Conservation (phyloP, 2,329 filamentous ascomycete species). For the Diatrype stigma region DNA sequence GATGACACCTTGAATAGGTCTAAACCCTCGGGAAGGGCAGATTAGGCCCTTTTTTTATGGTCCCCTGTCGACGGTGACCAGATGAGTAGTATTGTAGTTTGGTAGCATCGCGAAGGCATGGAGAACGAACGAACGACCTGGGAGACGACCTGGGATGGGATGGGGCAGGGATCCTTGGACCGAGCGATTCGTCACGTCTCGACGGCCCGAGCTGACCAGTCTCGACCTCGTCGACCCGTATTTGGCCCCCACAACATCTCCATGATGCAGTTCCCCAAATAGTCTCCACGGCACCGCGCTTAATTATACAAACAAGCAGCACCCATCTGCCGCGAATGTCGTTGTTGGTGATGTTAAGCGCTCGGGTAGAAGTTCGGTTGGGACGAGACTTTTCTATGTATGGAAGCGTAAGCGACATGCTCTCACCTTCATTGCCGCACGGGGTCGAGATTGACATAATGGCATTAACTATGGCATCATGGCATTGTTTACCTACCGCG, state of each 20-base stretch:
- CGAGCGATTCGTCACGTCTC: slow-evolving; percentile 10
- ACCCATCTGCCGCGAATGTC: slow-evolving; percentile 5
- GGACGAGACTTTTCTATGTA: slow-evolving; percentile 9
- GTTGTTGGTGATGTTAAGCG: slow-evolving; percentile 5
- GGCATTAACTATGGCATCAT: slow-evolving; percentile 3
- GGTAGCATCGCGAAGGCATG: too few species aligned
- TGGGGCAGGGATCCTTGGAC: slow-evolving; percentile 3
- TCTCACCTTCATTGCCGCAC: slow-evolving; percentile 5
- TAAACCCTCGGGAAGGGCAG: background rate
- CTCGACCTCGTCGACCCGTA: slow-evolving; percentile 7
- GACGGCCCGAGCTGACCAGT: slow-evolving; percentile 17
- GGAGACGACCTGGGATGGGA: background rate
- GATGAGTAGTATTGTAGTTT: background rate
- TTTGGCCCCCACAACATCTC: slow-evolving; percentile 12
- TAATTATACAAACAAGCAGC: slow-evolving; percentile 3
- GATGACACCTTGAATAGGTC: too few species aligned
- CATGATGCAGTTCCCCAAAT: slow-evolving; percentile 10
- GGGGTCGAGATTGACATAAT: slow-evolving; percentile 7
- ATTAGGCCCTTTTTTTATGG: background rate
- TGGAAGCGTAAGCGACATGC: slow-evolving; percentile 6
- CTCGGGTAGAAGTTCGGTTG: slow-evolving; percentile 6
- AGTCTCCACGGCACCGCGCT: slow-evolving; percentile 12
- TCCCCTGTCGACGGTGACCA: background rate
- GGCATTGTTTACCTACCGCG: background rate
- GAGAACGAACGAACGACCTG: background rate